Base-by-base conservation (phyloP, 2,329 filamentous ascomycete genomes). In the Acephala macrosclerotiorum region DNA sequence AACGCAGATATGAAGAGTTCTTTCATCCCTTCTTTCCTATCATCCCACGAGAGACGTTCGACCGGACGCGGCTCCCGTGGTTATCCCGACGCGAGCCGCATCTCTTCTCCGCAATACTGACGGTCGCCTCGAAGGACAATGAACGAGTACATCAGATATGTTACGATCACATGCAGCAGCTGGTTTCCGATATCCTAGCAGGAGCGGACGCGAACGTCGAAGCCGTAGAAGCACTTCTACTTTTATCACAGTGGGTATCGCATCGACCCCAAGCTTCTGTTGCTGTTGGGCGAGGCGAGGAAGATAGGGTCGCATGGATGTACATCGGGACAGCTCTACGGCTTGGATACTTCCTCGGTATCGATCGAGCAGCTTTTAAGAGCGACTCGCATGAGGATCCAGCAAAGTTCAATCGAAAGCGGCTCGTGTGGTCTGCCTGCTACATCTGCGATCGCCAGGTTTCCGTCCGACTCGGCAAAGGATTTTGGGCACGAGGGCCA, bases 271-370 rank as follows among this genome's bases (percentile, higher is more conserved):
- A 75, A 65, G 70, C 69, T 7, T 68, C 70, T 22, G 66, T 72
- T 26, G 67, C 71, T 33, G 87, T 92, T 22, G 90, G 90, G 0
- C 84, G 89, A 63, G 90, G 90, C 9, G 90, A 92, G 75, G 90
- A 92, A 74, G 90, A 93, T 71, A 85, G 90, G 53, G 89, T 90
- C 35, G 89, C 89, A 0, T 93, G 90, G 90, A 92, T 92, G 89
- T 88, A 92, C 71, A 89, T 92, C 6, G 90, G 90, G 1, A 84
- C 90, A 22, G 90, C 90, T 2, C 78, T 93, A 7, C 84, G 90
- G 7, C 85, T 91, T 2, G 90, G 87, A 0, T 92, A 92, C 74
- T 90, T 90, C 59, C 85, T 92, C 18, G 87, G 87, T 1, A 80
- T 93, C 20, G 90, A 93, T 73, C 83, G 88, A 66, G 91, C 89